Evolutionary conservation across 2,329 filamentous ascomycete species (phyloP).

Genomic region (Fusarium anthophilum): DNA sequence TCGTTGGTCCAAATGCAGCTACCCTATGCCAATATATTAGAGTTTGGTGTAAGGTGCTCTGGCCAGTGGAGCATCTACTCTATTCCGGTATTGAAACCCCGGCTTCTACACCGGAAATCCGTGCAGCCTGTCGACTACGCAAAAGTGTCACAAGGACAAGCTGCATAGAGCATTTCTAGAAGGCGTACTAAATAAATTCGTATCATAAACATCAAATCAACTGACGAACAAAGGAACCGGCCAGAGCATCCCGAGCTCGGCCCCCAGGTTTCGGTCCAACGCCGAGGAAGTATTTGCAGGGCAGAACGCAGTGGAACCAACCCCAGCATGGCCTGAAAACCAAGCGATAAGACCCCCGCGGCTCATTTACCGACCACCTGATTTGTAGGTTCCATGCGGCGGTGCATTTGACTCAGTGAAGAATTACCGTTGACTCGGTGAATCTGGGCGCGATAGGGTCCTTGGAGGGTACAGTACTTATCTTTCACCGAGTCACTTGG

Average conservation of each 20-base stretch:
- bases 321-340: background rate
- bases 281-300: slow-evolving; percentile 7
- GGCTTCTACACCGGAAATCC: background rate
- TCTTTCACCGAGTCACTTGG: slow-evolving; percentile 33
- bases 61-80: background rate
- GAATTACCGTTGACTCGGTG: slow-evolving; percentile 20
- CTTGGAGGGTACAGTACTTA: background rate
- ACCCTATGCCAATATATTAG: background rate
- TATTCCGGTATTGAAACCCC: background rate
- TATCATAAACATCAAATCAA: background rate
- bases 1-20: background rate
- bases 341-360: slow-evolving; percentile 20
- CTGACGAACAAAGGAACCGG: background rate
- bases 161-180: slow-evolving; percentile 13
- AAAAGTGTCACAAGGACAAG: slow-evolving; percentile 7
- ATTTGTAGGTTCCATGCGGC: slow-evolving; percentile 1
- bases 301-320: background rate
- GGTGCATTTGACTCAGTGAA: slow-evolving; percentile 28
- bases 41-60: background rate
- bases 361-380: slow-evolving; percentile 19
- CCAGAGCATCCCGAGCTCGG: slow-evolving; percentile 15
- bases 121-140: background rate
- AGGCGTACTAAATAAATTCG: background rate
- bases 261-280: slow-evolving; percentile 20
- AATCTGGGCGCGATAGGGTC: slow-evolving; percentile 6